Evolutionary conservation across 2,329 filamentous ascomycete species (phyloP).

Genomic region (Alternaria sp.): DNA sequence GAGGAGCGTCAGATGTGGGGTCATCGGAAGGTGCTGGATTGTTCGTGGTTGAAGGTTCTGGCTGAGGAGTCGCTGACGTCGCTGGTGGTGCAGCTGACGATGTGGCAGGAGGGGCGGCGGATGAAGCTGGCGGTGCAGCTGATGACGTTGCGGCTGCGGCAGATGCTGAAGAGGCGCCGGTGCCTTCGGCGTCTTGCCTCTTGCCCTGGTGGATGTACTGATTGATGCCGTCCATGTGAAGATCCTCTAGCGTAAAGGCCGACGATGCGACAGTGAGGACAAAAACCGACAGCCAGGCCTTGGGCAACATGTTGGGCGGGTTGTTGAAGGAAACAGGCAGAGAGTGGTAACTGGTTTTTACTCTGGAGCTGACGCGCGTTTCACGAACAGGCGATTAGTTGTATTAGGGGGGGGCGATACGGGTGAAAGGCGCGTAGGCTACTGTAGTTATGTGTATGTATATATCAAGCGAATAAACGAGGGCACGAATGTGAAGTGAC

Average conservation of each 20-base stretch:
- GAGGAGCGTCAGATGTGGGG: conserved; percentile 19
- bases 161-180: conserved; percentile 29
- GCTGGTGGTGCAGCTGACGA: conserved; percentile 15
- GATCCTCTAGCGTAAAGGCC: conserved; percentile 42
- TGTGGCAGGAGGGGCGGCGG: conserved; percentile 4
- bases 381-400: conserved; percentile 16
- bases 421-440: conserved; percentile 11
- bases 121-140: conserved; percentile 4
- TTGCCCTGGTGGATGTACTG: conserved; percentile 46
- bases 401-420: conserved; percentile 28
- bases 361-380: conserved; percentile 35
- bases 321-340: conserved; percentile 20
- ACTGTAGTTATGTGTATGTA: conserved; percentile 12
- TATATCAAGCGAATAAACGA: conserved; percentile 11
- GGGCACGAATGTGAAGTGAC: background rate
- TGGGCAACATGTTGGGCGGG: conserved; percentile 40
- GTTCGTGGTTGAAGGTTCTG: conserved; percentile 2
- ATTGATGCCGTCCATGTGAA: conserved; percentile 47
- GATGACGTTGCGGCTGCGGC: conserved; percentile 27
- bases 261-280: conserved; percentile 41
- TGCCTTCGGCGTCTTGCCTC: conserved; percentile 44
- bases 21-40: conserved; percentile 11
- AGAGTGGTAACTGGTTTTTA: conserved; percentile 19
- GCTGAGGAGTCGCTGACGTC: conserved; percentile 18
- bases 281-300: conserved; percentile 47